Conservation (phyloP, 352 stramenopile genomes). For the Globisporangium paroecandrum region DNA sequence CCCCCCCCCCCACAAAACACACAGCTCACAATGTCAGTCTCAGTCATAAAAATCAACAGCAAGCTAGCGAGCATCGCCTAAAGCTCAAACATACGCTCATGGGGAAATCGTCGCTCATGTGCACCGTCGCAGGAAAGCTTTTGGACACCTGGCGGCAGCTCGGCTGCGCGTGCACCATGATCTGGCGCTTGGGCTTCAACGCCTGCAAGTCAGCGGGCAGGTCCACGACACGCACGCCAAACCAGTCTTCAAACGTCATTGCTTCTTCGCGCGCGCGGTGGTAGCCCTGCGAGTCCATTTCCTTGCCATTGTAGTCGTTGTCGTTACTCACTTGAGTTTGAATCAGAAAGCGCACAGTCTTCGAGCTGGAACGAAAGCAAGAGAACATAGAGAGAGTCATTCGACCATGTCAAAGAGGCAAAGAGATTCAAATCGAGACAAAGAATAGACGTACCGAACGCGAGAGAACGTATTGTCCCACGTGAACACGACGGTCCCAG, state of each 20-base stretch:
- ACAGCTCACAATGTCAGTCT: not conserved
- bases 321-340: constrained; percentile 9
- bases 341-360: constrained; percentile 40
- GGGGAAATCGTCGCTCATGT: constrained; percentile 57
- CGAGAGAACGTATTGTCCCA: constrained; percentile 67
- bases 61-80: not conserved
- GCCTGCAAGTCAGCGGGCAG: constrained; percentile 29
- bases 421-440: not conserved
- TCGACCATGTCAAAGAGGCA: not conserved
- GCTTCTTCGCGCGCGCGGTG: constrained; percentile 38
- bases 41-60: not conserved
- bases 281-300: constrained; percentile 31
- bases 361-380: constrained; percentile 22
- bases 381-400: not conserved
- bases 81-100: constrained; percentile 34
- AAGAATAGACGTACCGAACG: constrained; percentile 32
- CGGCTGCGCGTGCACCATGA: constrained; percentile 52
- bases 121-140: constrained; percentile 51
- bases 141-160: constrained; percentile 48
- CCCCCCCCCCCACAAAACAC: not conserved
- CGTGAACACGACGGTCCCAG: constrained; percentile 48
- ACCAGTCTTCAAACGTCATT: constrained; percentile 61
- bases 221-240: constrained; percentile 40
- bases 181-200: constrained; percentile 37
- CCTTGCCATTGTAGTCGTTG: constrained; percentile 6